Evolutionary conservation across 306 rosid species (phyloP), one percentile per base, ranked within the genome.

Genomic region (Astragalus membranaceus): DNA sequence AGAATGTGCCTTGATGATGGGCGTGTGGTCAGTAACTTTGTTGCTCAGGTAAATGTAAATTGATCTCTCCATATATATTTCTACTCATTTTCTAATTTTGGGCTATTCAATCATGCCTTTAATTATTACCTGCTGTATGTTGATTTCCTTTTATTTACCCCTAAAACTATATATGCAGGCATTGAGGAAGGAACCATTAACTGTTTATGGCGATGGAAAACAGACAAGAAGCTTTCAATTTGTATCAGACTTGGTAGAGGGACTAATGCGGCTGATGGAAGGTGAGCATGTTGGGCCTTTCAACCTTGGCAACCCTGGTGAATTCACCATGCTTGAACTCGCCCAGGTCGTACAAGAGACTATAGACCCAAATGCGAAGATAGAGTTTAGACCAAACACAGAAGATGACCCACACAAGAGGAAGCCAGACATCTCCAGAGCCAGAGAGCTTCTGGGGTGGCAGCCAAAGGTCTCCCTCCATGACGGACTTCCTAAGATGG

Each of bases 361-460:
- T 0, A 93, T 90, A 78, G 96, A 90, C 53, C 91, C 89, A 37
- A 85, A 79, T 75, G 97, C 98, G 10, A 93, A 69, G 73, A 93
- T 90, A 77, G 98, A 93, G 87, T 90, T 85, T 83, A 88, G 89
- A 64, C 84, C 95, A 1, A 93, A 93, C 86, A 90, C 98, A 74
- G 97, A 93, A 70, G 98, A 93, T 69, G 98, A 93, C 62, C 96
- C 98, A 6, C 98, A 93, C n/a, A 88, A 82, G 83, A 93, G 98
- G 60, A 93, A 89, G 70, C 98, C 97, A 4, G 97, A 93, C 84
- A 93, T 93, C 74, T 86, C 97, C 7, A 93, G 52, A 77, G 97
- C 98, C 1, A 88, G 88, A 72, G 96, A 90, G 69, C 88, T 90
- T 77, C 96, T 93, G 1, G 92, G 92, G 0, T 93, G 98, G 98